phyloP scores from a whole-genome alignment of 768 basidiomycete species.

The Leccinum fibrillosum region DNA sequence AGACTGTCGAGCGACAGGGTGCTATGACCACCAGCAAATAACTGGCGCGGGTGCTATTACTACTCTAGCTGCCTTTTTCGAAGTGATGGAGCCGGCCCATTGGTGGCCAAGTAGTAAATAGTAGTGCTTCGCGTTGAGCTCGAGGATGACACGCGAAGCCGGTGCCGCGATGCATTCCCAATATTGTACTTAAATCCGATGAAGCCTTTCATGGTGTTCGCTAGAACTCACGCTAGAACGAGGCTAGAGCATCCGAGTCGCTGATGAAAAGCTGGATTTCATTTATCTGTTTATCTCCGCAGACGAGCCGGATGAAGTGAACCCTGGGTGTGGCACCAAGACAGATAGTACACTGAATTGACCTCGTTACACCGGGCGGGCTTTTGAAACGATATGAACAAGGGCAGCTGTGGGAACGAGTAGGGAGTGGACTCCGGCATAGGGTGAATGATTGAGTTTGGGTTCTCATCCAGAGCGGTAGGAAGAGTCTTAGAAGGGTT shows the following conservation, averaged over 20 bases:
- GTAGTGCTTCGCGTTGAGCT: background rate
- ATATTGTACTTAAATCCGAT: constrained; percentile 9
- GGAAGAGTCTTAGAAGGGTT: background rate
- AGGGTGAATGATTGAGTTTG: background rate
- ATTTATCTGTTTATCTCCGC: constrained; percentile 26
- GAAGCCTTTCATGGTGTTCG: constrained; percentile 3
- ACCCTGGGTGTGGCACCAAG: background rate
- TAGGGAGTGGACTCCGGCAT: background rate
- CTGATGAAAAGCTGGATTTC: constrained; percentile 6
- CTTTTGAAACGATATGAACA: constrained; percentile 1
- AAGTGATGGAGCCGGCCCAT: constrained; percentile 8
- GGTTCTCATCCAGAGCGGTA: background rate
- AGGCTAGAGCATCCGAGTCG: constrained; percentile 1
- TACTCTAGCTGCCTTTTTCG: constrained; percentile 6
- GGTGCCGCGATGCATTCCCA: background rate
- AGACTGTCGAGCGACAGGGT: background rate
- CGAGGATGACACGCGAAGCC: background rate
- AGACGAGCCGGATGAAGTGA: background rate
- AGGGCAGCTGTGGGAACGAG: background rate
- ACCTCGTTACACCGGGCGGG: constrained; percentile 18
- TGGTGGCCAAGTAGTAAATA: background rate
- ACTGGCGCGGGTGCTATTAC: background rate
- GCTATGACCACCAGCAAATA: background rate
- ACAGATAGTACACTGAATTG: background rate
- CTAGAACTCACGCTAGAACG: constrained; percentile 6